Evolutionary conservation across 768 basidiomycete genomes (phyloP).

Genomic region (Mrakia frigida): DNA sequence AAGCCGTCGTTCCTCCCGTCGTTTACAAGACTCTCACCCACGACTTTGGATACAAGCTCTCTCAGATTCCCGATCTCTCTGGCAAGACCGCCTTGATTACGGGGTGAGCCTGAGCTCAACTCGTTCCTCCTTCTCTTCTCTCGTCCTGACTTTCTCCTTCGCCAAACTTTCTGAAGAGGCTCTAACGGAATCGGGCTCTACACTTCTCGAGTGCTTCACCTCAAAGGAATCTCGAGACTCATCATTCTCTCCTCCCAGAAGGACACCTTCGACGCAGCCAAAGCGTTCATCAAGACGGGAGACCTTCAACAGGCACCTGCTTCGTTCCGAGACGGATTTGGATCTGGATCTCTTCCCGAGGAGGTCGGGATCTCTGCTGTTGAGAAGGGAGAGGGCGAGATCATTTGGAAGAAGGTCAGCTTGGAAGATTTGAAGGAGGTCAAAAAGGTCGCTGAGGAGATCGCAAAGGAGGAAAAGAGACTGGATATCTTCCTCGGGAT

Average conservation of each 20-base stretch:
- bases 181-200: conserved; percentile 19
- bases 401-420: background rate
- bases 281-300: conserved; percentile 9
- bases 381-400: background rate
- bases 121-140: background rate
- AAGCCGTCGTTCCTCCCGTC: conserved; percentile 11
- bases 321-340: background rate
- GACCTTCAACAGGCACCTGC: background rate
- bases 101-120: background rate
- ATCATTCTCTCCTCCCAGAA: conserved; percentile 11
- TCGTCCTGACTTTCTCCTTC: too few relatives aligned
- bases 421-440: conserved; percentile 20
- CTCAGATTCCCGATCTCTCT: conserved; percentile 7
- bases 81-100: background rate
- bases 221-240: background rate
- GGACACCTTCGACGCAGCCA: background rate
- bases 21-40: conserved; percentile 19
- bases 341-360: background rate
- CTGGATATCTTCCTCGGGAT: conserved; percentile 5
- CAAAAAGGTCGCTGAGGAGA: conserved; percentile 5
- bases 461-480: conserved; percentile 11
- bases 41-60: conserved; percentile 13
- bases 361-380: background rate
- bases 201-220: conserved; percentile 8
- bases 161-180: background rate